These are phyloP conservation scores for Neltuma alba DNA, from an alignment of 306 rosid genomes.

Conservation along the genomic window DNA sequence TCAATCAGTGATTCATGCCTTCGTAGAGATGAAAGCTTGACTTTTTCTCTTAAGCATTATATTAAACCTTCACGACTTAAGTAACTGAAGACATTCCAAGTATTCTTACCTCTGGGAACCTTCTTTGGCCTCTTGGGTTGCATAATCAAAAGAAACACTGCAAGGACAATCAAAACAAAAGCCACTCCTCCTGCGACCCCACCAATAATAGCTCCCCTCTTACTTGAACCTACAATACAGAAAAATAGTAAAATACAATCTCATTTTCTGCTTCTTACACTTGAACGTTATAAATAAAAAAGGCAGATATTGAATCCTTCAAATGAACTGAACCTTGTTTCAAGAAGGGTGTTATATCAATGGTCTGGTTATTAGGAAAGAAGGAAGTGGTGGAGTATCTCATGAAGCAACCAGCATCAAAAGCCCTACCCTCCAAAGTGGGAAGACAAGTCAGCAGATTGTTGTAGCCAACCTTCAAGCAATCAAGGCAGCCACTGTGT, in stretches of 20 bases:
- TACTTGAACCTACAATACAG: background rate
- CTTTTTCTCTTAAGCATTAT: no score
- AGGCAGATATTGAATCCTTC: background rate
- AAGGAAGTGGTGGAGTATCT: conserved; percentile 1
- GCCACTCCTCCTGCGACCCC: background rate
- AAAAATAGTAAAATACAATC: background rate
- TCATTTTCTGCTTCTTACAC: background rate
- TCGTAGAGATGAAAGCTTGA: no score
- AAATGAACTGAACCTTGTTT: conserved; percentile 26
- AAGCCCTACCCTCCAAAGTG: conserved; percentile 39
- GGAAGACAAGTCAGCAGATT: conserved; percentile 44
- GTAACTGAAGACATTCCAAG: no score
- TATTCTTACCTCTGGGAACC: background rate
- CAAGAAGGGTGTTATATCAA: conserved; percentile 29
- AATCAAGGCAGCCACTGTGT: conserved; percentile 37
- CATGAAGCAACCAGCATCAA: conserved; percentile 30
- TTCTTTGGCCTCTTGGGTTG: background rate
- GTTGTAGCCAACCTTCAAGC: conserved; percentile 39
- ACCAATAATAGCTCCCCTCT: background rate
- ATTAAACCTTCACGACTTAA: no score
- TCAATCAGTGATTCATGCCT: no score
- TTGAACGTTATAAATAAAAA: background rate
- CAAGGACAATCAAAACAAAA: background rate
- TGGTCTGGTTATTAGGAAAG: conserved; percentile 1
- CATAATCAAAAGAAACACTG: background rate